These are phyloP conservation scores for Strobilomyces dryophilus DNA, from an alignment of 768 basidiomycete genomes.

Conservation along the genomic window DNA sequence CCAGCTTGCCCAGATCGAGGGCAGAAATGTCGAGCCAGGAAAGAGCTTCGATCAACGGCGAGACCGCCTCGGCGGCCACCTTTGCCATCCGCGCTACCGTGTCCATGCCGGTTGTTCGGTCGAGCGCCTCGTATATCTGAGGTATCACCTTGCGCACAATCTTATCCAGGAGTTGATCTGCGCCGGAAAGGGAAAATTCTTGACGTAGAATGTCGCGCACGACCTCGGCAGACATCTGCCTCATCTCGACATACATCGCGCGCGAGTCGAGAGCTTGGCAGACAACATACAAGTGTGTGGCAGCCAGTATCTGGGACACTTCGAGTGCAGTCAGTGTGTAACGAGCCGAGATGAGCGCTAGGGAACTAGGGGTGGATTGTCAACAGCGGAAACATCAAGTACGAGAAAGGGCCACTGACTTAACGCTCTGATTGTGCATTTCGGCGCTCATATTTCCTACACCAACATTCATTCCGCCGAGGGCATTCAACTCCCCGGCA, in stretches of 20 bases:
- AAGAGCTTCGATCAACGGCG: conserved; percentile 53
- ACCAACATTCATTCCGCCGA: conserved; percentile 71
- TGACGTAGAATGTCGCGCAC: conserved; percentile 16
- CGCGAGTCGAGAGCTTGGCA: conserved; percentile 87
- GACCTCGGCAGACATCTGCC: conserved; percentile 24
- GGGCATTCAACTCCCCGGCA: conserved; percentile 73
- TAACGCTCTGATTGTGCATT: conserved; percentile 91
- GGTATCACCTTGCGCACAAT: conserved; percentile 31
- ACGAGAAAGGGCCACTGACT: conserved; percentile 45
- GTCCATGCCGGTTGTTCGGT: conserved; percentile 71
- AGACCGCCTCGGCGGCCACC: conserved; percentile 59
- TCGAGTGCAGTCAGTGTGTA: conserved; percentile 77
- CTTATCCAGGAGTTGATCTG: conserved; percentile 12
- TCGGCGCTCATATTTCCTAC: conserved; percentile 85
- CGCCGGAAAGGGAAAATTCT: conserved; percentile 10
- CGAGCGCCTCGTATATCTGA: conserved; percentile 49
- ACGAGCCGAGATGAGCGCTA: conserved; percentile 80
- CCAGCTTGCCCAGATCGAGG: conserved; percentile 22
- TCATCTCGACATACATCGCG: conserved; percentile 66
- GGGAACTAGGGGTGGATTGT: conserved; percentile 46
- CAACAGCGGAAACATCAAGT: background rate
- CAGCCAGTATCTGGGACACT: conserved; percentile 67
- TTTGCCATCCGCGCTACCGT: conserved; percentile 63
- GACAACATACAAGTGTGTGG: conserved; percentile 71
- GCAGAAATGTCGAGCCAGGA: conserved; percentile 6